Percentiles rank a stretch among this genome's conserved stretches.
Evolutionary conservation across 371 early-diverging fungal species (phyloP).

Genomic region (Syncephalastrum contaminatum): DNA sequence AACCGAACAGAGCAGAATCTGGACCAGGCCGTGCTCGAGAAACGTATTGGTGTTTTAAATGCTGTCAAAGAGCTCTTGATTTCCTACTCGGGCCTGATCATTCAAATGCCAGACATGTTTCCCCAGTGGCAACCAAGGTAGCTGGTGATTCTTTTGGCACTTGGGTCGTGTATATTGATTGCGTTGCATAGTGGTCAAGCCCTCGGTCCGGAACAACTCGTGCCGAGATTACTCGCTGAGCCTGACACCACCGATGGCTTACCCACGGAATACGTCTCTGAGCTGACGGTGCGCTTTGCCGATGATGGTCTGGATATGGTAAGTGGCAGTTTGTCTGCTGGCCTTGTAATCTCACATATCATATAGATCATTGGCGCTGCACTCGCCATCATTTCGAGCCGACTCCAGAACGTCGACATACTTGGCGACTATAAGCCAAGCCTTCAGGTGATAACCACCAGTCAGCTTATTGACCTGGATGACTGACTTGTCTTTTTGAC

Average conservation of each 20-base stretch:
- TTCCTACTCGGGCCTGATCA: constrained; percentile 81
- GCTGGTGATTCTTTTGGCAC: constrained; percentile 18
- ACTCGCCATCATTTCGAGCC: constrained; percentile 41
- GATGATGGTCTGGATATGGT: constrained; percentile 63
- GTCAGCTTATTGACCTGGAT: neutral
- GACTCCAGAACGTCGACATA: constrained; percentile 45
- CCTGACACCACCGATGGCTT: constrained; percentile 49
- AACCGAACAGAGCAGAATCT: constrained; percentile 37
- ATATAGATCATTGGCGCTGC: constrained; percentile 54
- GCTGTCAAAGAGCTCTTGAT: constrained; percentile 59
- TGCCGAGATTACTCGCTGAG: constrained; percentile 43
- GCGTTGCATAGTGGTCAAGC: constrained; percentile 28
- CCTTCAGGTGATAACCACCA: constrained; percentile 36
- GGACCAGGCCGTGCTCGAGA: constrained; percentile 52
- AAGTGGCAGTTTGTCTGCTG: constrained; percentile 2
- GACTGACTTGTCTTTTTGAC: neutral
- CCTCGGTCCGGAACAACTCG: constrained; percentile 49
- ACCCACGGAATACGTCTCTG: constrained; percentile 51
- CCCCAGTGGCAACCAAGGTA: constrained; percentile 60
- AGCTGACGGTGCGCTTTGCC: constrained; percentile 53
- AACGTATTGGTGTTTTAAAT: constrained; percentile 62
- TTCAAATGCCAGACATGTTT: constrained; percentile 89
- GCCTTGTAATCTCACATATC: neutral
- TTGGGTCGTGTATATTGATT: constrained; percentile 17
- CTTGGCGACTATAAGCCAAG: constrained; percentile 58